Base-by-base conservation (phyloP, 257 asterid genomes). In the Gentiana macrophylla region DNA sequence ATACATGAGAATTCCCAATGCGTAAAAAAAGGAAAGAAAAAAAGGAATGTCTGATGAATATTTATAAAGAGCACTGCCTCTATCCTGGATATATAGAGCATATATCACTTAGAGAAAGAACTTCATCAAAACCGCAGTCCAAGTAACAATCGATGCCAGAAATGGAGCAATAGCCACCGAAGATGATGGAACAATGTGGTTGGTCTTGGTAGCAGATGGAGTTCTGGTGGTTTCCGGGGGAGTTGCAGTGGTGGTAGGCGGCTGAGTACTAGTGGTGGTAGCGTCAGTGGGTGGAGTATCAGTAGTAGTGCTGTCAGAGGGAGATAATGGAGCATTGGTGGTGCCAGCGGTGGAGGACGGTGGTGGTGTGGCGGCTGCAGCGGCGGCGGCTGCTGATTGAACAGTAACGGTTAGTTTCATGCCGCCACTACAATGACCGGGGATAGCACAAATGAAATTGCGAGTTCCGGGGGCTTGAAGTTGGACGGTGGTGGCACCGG, bases 401-500 rank as follows among this genome's bases (percentile, higher is more conserved):
- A 66, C 72, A 12, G 72, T 55, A 57, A 72, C 56, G 8, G 63
- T 8, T 5, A 72, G 33, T 65, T 72, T 72, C 77, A 72, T 72
- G 24, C 77, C 77, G n/a, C 73, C 67, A 41, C 62, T 43, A 12
- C 77, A 72, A 57, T 72, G 72, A 4, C 77, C 72, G 13, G 33
- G 3, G 12, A 48, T 35, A 11, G 70, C 77, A 38, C 72, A 72
- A 15, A 72, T 52, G 60, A 72, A 72, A 60, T 72, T 66, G 35
- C 62, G 72, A 3, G 43, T 13, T 2, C 77, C 77, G 1, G 77
- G 47, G 1, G 66, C 50, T 35, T 62, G 66, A 38, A 72, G 67
- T 49, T 72, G 2, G 37, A 72, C 50, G 2, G 69, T 62, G 12
- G 77, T 72, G 56, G 73, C 48, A 64, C 98, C 97, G 47, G 81